A percentile compares a stretch with the other conserved stretches of the same genome.
Conservation (phyloP, 1,284 basidiomycete genomes). For the Microstroma glucosiphilum region DNA sequence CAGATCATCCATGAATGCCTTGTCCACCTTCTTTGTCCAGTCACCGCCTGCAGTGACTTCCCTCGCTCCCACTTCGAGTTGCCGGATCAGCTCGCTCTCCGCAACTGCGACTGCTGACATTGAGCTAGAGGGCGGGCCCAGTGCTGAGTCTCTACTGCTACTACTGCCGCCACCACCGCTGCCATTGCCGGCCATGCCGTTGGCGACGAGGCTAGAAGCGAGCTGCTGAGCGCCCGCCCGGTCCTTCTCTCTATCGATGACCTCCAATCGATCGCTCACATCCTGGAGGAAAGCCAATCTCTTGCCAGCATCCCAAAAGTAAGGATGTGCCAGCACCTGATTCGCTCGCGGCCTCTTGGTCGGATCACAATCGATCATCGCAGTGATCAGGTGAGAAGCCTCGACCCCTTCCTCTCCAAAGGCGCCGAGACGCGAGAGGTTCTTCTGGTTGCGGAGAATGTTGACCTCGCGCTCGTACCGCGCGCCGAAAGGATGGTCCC, state of each 20-base stretch:
- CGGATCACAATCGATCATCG: slow-evolving; percentile 39
- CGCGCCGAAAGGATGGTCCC: slow-evolving; percentile 46
- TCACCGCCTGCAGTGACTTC: slow-evolving; percentile 56
- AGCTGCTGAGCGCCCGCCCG: neutral
- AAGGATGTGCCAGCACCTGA: slow-evolving; percentile 80
- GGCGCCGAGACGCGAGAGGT: slow-evolving; percentile 34
- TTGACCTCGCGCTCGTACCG: slow-evolving; percentile 49
- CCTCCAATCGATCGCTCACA: slow-evolving; percentile 93
- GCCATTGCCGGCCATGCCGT: neutral
- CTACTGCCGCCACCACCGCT: neutral
- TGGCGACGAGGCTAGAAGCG: neutral
- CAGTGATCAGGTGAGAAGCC: slow-evolving; percentile 41
- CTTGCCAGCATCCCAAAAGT: slow-evolving; percentile 87
- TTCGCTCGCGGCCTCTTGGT: slow-evolving; percentile 71
- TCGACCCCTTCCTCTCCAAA: slow-evolving; percentile 45
- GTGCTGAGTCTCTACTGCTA: neutral
- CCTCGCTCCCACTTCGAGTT: slow-evolving; percentile 60
- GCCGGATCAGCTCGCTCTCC: neutral
- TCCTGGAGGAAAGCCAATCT: slow-evolving; percentile 90
- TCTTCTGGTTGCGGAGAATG: slow-evolving; percentile 35
- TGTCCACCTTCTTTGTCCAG: slow-evolving; percentile 82
- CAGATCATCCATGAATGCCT: slow-evolving; percentile 81
- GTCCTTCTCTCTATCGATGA: slow-evolving; percentile 66
- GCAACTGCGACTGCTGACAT: neutral
- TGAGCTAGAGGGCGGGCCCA: too few species aligned